A percentile compares a stretch with the other conserved stretches of the same genome.
Evolutionary conservation across 345 rosid genomes (phyloP).

Genomic region (Erucastrum elatum): DNA sequence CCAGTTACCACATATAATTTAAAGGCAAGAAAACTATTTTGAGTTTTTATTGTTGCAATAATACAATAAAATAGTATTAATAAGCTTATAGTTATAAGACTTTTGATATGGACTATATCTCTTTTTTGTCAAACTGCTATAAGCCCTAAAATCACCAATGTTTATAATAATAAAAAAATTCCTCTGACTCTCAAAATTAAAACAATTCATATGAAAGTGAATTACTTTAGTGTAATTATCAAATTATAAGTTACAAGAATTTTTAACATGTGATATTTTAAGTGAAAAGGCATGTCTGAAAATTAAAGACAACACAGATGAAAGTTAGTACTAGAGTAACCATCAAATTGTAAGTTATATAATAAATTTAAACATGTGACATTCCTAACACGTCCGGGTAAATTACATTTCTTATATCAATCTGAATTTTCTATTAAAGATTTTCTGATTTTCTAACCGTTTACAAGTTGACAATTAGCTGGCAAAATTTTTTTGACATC

Average conservation of each 20-base stretch:
- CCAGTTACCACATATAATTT: background rate
- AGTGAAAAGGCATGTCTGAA: no score
- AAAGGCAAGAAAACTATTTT: background rate
- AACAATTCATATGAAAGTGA: no score
- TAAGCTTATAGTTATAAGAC: background rate
- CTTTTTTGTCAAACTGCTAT: no score
- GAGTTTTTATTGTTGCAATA: background rate
- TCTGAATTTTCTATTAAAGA: background rate
- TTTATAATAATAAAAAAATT: background rate
- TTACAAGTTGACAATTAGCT: background rate
- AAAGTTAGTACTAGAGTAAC: background rate
- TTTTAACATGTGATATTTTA: no score
- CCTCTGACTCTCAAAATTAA: no score
- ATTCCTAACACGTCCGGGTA: background rate
- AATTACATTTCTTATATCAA: background rate
- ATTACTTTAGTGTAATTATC: no score
- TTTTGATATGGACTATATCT: background rate
- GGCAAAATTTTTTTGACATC: background rate
- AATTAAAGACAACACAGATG: background rate
- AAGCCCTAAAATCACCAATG: background rate
- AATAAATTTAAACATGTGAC: background rate
- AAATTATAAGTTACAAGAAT: no score
- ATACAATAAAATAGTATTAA: background rate
- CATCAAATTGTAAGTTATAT: background rate
- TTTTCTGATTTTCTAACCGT: background rate